Percentiles rank a stretch among this genome's conserved stretches.
phyloP scores from a whole-genome alignment of 768 basidiomycete genomes.

The Asterophora parasitica region DNA sequence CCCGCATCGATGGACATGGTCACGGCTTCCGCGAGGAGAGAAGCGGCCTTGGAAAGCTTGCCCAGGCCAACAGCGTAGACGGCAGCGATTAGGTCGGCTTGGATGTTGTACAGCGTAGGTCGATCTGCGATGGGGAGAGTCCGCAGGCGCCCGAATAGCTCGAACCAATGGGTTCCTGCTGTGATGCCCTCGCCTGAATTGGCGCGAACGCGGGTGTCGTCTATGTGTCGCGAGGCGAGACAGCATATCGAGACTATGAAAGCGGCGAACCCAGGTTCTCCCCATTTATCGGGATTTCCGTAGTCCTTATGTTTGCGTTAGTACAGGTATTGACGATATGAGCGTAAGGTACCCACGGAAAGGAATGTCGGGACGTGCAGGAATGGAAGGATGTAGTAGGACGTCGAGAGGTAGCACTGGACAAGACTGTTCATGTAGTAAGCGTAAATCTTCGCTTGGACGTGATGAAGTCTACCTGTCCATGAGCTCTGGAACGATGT shows the following conservation, averaged over 20 bases:
- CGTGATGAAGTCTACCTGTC: constrained; percentile 59
- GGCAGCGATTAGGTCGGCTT: constrained; percentile 87
- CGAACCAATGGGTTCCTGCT: constrained; percentile 89
- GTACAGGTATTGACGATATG: constrained; percentile 10
- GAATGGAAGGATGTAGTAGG: constrained; percentile 91
- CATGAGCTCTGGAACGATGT: constrained; percentile 88
- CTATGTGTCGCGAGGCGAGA: constrained; percentile 86
- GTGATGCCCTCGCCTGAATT: constrained; percentile 81
- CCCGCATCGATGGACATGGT: constrained; percentile 88
- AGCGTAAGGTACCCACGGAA: constrained; percentile 41
- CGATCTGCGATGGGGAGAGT: constrained; percentile 85
- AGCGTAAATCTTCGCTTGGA: constrained; percentile 3
- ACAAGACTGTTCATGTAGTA: constrained; percentile 48
- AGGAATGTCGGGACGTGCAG: constrained; percentile 89
- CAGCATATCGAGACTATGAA: constrained; percentile 94
- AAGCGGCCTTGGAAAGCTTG: constrained; percentile 81
- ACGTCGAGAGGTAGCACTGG: constrained; percentile 84
- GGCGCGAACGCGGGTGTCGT: constrained; percentile 84
- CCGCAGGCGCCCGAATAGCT: constrained; percentile 80
- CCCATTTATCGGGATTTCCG: constrained; percentile 92
- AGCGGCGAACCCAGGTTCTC: constrained; percentile 89
- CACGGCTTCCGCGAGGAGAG: constrained; percentile 80
- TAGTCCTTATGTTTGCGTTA: constrained; percentile 58
- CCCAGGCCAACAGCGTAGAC: constrained; percentile 91
- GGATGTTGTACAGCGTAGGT: constrained; percentile 88